Evolutionary conservation across 1,284 basidiomycete genomes (phyloP), one percentile per base, ranked within the genome.

Genomic region (Phaffia rhodozyma): DNA sequence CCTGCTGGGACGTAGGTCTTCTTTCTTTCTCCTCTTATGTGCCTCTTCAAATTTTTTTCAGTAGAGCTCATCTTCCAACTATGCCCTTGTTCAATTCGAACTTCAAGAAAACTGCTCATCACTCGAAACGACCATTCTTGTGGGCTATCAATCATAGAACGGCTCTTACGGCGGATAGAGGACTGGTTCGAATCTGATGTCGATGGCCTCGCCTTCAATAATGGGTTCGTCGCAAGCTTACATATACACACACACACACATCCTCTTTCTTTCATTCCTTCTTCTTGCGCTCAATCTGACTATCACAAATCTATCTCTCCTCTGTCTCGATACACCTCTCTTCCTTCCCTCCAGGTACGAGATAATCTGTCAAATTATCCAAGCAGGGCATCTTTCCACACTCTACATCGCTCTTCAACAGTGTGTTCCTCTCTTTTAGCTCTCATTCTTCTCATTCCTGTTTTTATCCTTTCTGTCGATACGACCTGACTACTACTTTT

Each of bases 181-280:
- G 75, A 76, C 55, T 77, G 85, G 49, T 83, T 84, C 68, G 85
- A 89, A 38, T 80, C 78, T 5, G 81, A 84, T 57, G 81, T 83
- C 60, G 82, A 78, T 23, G 81, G 79, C 2, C 79, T 81, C 66
- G 81, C 83, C n/a, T 91, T 91, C 71, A 83, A 87, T 65, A 77
- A 87, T 50, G 86, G 85, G 87, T 87, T 69, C 69, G 78, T 71
- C 50, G 52, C 43, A 48, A 38, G 20, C n/a, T 34, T 3, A 47
- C 23, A 23, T 55, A 20, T 61, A 27, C 25, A 23, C 21, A 50
- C 43, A 47, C 23, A 27, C 16, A 27, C n/a, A n/a, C n/a, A n/a
- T n/a, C n/a, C n/a, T n/a, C n/a, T n/a, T n/a, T n/a, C n/a, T n/a
- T n/a, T n/a, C 20, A 25, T 34, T 57, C 0, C 20, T 25, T 18